A percentile compares a stretch with the other conserved stretches of the same genome.
Evolutionary conservation across 2,329 filamentous ascomycete species (phyloP).

Genomic region (Trichophaea hybrida): DNA sequence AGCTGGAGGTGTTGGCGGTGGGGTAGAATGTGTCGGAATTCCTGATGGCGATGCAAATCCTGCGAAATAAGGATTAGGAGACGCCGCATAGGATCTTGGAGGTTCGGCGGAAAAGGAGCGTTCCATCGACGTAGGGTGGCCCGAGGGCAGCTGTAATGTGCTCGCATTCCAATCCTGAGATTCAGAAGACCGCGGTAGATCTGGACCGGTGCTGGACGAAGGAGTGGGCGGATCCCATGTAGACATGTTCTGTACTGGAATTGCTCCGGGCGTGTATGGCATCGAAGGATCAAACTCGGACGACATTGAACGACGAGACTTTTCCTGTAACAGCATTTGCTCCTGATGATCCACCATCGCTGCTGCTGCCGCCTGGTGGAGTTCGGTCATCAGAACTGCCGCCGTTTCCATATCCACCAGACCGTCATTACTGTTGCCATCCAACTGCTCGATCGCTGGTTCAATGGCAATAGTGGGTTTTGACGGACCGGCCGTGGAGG

Average conservation of each 20-base stretch:
- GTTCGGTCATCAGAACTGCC: conserved; percentile 95
- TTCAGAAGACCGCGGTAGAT: conserved; percentile 14
- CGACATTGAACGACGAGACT: conserved; percentile 23
- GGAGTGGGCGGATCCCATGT: conserved; percentile 24
- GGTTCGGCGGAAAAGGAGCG: conserved; percentile 46
- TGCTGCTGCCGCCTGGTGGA: conserved; percentile 87
- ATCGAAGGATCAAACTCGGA: conserved; percentile 21
- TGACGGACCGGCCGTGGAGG: conserved; percentile 43
- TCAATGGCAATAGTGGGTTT: conserved; percentile 73
- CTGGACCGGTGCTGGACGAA: conserved; percentile 18
- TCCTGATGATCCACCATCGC: conserved; percentile 44
- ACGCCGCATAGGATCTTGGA: conserved; percentile 52
- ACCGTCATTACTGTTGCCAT: conserved; percentile 65
- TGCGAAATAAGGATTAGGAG: conserved; percentile 59
- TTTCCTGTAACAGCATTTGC: conserved; percentile 32
- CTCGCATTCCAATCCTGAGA: conserved; percentile 22
- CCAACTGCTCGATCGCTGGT: conserved; percentile 74
- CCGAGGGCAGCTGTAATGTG: conserved; percentile 30
- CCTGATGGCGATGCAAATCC: conserved; percentile 51
- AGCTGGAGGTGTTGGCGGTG: conserved; percentile 59
- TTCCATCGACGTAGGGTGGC: conserved; percentile 54
- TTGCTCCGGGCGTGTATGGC: conserved; percentile 20
- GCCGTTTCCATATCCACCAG: conserved; percentile 94
- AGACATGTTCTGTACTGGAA: conserved; percentile 22
- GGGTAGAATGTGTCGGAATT: conserved; percentile 53